These are phyloP conservation scores for Pisolithus marmoratus DNA, from an alignment of 768 basidiomycete genomes.

Conservation along the genomic window DNA sequence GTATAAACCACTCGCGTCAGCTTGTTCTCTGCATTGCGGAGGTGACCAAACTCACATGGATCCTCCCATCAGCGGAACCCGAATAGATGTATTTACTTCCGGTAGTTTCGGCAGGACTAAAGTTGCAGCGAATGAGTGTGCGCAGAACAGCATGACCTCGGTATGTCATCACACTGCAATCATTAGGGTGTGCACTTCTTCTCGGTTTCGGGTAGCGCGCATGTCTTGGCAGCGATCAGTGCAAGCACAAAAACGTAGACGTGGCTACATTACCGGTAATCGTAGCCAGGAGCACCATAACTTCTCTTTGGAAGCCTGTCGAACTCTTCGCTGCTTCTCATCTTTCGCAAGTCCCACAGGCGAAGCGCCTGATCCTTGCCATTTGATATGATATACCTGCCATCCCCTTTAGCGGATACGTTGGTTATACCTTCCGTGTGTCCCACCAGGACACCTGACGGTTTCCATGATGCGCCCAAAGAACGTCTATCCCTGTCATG, in stretches of 20 bases:
- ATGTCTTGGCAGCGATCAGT: slow-evolving; percentile 38
- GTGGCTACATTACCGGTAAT: slow-evolving; percentile 65
- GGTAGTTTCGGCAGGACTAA: slow-evolving; percentile 90
- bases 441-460: slow-evolving; percentile 90
- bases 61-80: slow-evolving; percentile 78
- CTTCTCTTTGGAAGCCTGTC: slow-evolving; percentile 42
- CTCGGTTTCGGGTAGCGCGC: slow-evolving; percentile 61
- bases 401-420: slow-evolving; percentile 93
- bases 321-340: slow-evolving; percentile 71
- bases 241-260: not conserved
- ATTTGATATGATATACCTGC: slow-evolving; percentile 91
- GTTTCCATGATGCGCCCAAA: slow-evolving; percentile 48
- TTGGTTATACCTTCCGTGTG: slow-evolving; percentile 96
- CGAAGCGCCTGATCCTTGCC: slow-evolving; percentile 93
- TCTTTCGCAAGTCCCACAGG: slow-evolving; percentile 91
- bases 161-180: slow-evolving; percentile 95
- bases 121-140: slow-evolving; percentile 94
- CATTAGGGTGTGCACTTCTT: slow-evolving; percentile 66
- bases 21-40: slow-evolving; percentile 3
- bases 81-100: slow-evolving; percentile 93
- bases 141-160: slow-evolving; percentile 85
- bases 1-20: slow-evolving; percentile 2
- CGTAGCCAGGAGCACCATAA: slow-evolving; percentile 61
- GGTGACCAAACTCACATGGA: slow-evolving; percentile 55
- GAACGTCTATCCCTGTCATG: slow-evolving; percentile 48